These are phyloP conservation scores for Raffaelea ambrosiae DNA, from an alignment of 2,329 filamentous ascomycete species.

Conservation along the genomic window DNA sequence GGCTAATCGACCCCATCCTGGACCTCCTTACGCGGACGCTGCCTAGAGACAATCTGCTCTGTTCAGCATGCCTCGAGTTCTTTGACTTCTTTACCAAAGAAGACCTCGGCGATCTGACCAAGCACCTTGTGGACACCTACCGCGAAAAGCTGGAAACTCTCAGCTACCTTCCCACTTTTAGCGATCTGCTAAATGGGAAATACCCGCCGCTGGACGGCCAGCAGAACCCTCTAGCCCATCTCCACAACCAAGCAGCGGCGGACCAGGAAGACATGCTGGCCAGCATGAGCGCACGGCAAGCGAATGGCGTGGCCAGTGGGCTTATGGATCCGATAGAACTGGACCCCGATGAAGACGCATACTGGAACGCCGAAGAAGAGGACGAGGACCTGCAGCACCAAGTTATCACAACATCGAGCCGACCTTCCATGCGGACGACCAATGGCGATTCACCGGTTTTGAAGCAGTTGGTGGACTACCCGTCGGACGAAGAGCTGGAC, in stretches of 20 bases:
- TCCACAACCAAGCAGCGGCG: not conserved
- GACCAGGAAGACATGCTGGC: not conserved
- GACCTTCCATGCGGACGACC: constrained; percentile 5
- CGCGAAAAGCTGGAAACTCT: constrained; percentile 68
- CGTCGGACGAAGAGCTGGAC: constrained; percentile 74
- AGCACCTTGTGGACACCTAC: constrained; percentile 77
- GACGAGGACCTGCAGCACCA: constrained; percentile 13
- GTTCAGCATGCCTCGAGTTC: constrained; percentile 87
- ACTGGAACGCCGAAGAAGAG: constrained; percentile 75
- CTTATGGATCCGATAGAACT: constrained; percentile 31
- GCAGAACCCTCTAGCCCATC: not conserved
- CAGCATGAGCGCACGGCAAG: not conserved
- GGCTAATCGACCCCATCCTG: constrained; percentile 75
- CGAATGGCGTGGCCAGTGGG: not conserved
- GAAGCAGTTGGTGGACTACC: constrained; percentile 82
- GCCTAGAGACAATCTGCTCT: constrained; percentile 86
- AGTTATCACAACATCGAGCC: not conserved
- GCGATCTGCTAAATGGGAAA: constrained; percentile 47
- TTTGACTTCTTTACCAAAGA: constrained; percentile 87
- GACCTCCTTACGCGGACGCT: constrained; percentile 77
- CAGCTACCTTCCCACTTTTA: constrained; percentile 79
- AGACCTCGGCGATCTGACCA: constrained; percentile 70
- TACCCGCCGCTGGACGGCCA: constrained; percentile 5
- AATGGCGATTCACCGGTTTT: constrained; percentile 57
- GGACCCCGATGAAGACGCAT: constrained; percentile 82